Evolutionary conservation across 1,139 yeast species (phyloP), one percentile per base, ranked within the genome.

Genomic region (Geotrichum klebahnii): DNA sequence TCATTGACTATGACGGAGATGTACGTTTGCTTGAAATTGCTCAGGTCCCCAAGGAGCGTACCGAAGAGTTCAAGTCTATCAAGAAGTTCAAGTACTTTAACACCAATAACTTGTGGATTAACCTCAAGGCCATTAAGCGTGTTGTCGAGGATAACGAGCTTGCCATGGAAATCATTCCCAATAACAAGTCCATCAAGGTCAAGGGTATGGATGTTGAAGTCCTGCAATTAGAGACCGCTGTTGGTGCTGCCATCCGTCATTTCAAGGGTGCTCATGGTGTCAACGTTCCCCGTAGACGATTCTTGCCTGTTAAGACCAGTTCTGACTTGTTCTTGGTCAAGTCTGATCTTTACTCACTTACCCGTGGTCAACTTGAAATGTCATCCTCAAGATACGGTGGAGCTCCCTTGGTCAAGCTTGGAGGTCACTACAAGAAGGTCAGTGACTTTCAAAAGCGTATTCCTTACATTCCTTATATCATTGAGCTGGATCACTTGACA

Each of bases 41-140:
- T 45, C 98, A 92, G 76, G 98, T 92, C 57, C 97, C 98, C 68
- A 89, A 89, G 72, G 97, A 90, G 69, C 98, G 92, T 68, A 92
- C 88, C 55, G 98, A 92, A 74, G 98, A 92, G 67, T 92, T 92
- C 78, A 92, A 92, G 75, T 84, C 95, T 56, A 92, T 92, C 73
- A 92, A 94, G 75, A 92, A 92, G 73, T 92, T 92, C 77, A 92
- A 89, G 71, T 89, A 92, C 75, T 92, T 92, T 79, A 92, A 92
- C 79, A 92, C 98, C 57, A 92, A 92, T 71, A 92, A 92, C 74
- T 78, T 92, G 73, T 92, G 98, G 98, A 89, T 92, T 67, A 88
- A 90, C 71, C 79, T 92, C 69, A 84, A 82, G 68, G 97, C 98
- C 44, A 81, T 92, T 69, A 90, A 92, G 76, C 85, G 92, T 67